phyloP scores from a whole-genome alignment of 2,329 filamentous ascomycete species.

The Albifimbria verrucaria region DNA sequence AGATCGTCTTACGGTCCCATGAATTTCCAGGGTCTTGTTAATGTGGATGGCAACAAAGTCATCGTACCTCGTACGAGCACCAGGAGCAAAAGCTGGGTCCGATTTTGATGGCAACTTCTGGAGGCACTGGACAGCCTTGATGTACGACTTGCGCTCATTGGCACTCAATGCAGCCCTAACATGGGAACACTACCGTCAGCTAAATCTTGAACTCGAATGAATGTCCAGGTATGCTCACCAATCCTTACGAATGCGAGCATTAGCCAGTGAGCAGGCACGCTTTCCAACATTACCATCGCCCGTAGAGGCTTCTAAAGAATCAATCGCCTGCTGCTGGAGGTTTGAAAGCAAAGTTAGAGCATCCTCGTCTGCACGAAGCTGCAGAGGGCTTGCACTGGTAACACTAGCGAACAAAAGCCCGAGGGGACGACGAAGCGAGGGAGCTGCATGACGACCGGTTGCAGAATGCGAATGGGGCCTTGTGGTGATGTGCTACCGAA shows the following conservation, averaged over 20 bases:
- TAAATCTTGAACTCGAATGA: too few relatives aligned
- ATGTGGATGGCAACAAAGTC: slow-evolving; percentile 31
- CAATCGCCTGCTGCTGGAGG: too few relatives aligned
- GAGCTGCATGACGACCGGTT: too few relatives aligned
- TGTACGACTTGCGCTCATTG: slow-evolving; percentile 17
- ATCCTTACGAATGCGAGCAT: not conserved
- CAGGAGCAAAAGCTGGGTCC: slow-evolving; percentile 14
- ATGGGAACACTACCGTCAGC: too few relatives aligned
- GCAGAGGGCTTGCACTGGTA: too few relatives aligned
- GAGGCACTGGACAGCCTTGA: slow-evolving; percentile 21
- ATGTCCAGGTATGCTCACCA: not conserved
- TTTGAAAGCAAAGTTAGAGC: too few relatives aligned
- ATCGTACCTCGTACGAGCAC: slow-evolving; percentile 24
- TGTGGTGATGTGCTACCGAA: too few relatives aligned
- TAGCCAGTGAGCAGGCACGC: not conserved
- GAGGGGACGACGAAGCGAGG: too few relatives aligned
- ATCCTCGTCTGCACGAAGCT: too few relatives aligned
- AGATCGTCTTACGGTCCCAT: slow-evolving; percentile 17
- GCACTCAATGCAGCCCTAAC: not conserved
- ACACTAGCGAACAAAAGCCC: too few relatives aligned
- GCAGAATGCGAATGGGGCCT: too few relatives aligned
- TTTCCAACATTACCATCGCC: not conserved
- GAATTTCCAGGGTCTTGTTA: slow-evolving; percentile 20
- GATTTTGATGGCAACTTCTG: slow-evolving; percentile 17
- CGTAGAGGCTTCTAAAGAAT: not conserved